phyloP scores from a whole-genome alignment of 139 green algal genomes.

The Chlorella sp. region DNA sequence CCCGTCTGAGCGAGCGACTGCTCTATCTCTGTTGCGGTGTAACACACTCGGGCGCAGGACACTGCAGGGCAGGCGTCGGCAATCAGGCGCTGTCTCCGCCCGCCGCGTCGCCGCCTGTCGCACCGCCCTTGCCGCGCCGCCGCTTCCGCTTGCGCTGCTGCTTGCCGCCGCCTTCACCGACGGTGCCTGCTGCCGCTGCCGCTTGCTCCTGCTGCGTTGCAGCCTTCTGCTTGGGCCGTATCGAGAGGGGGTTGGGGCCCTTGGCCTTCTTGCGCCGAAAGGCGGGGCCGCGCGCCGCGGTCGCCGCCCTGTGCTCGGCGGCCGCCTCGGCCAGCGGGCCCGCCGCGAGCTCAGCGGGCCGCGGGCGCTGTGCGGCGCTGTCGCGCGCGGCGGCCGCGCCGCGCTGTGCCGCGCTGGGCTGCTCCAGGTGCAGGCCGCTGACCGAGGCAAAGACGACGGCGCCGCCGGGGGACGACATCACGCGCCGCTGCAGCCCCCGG shows the following conservation, averaged over 20 bases:
- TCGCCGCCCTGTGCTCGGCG: neutral
- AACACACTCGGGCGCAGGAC: no score
- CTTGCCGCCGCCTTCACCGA: conserved; percentile 4
- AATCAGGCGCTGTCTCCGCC: no score
- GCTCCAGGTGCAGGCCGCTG: conserved; percentile 54
- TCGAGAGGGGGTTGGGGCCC: conserved; percentile 44
- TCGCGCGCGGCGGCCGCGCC: no score
- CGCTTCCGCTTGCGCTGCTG: conserved; percentile 3
- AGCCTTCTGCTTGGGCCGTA: conserved; percentile 11
- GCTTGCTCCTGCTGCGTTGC: neutral
- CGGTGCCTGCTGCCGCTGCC: neutral
- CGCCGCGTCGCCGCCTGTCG: neutral
- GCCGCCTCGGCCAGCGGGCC: neutral
- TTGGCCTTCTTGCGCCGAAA: conserved; percentile 33
- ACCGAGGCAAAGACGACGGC: conserved; percentile 47
- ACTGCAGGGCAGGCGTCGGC: no score
- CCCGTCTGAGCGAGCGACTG: no score
- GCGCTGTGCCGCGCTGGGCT: conserved; percentile 37
- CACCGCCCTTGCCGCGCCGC: neutral
- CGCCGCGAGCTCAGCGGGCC: conserved; percentile 1
- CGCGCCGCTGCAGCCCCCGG: conserved; percentile 27
- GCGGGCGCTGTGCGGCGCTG: no score
- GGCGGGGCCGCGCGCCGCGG: neutral
- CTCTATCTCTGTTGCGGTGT: no score
- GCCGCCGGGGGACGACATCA: conserved; percentile 39